These are phyloP conservation scores for Eucalyptus curtisii DNA, from an alignment of 345 rosid genomes.

Conservation along the genomic window DNA sequence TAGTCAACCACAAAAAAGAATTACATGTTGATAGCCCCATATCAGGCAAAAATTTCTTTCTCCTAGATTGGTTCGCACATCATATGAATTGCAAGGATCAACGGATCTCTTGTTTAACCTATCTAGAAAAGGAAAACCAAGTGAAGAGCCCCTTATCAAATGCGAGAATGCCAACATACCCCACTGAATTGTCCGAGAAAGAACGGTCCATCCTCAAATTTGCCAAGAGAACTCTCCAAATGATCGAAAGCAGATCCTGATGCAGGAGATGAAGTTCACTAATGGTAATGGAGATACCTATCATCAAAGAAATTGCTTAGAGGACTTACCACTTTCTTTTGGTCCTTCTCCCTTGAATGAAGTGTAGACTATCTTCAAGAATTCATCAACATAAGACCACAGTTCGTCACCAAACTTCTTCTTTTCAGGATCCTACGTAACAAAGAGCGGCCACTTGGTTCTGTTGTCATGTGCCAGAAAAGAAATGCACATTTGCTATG, in stretches of 20 bases:
- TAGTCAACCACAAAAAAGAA: neutral
- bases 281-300: neutral
- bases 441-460: neutral
- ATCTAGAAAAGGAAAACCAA: neutral
- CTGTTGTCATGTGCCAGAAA: neutral
- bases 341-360: constrained; percentile 57
- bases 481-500: neutral
- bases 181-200: neutral
- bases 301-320: neutral
- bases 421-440: constrained; percentile 55
- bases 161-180: constrained; percentile 15
- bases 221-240: constrained; percentile 57
- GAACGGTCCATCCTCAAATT: constrained; percentile 7
- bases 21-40: neutral
- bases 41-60: neutral
- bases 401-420: constrained; percentile 53
- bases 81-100: neutral
- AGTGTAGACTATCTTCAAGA: constrained; percentile 11
- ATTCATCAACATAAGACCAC: constrained; percentile 38
- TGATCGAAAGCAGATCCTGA: constrained; percentile 61
- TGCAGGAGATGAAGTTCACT: neutral
- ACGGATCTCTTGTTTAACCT: neutral
- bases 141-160: neutral
- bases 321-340: constrained; percentile 40
- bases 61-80: neutral